These are phyloP conservation scores for Nakataea oryzae DNA, from an alignment of 2,329 filamentous ascomycete species.

Conservation along the genomic window DNA sequence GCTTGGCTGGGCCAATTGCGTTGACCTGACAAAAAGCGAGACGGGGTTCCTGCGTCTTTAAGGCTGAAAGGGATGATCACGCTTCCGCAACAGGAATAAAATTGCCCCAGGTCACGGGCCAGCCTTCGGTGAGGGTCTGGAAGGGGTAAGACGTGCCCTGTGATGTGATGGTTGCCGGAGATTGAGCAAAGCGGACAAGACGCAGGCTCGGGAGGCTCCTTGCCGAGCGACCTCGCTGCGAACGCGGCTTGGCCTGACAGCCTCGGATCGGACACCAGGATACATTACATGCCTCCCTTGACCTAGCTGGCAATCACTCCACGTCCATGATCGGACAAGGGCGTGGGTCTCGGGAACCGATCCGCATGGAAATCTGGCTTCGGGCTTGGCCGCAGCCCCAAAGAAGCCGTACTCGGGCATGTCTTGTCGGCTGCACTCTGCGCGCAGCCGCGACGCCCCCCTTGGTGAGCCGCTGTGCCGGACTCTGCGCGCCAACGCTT, in stretches of 20 bases:
- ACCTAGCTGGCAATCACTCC: too few species aligned
- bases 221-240: background rate
- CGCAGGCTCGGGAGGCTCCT: background rate
- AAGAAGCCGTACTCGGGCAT: background rate
- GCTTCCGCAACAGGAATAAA: background rate
- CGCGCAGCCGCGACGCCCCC: background rate
- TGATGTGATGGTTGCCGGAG: background rate
- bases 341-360: background rate
- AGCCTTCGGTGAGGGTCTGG: background rate
- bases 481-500: constrained; percentile 1
- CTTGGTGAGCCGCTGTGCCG: background rate
- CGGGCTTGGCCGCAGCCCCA: background rate
- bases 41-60: background rate
- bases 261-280: background rate
- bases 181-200: background rate
- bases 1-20: background rate
- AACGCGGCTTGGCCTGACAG: background rate
- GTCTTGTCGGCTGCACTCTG: background rate
- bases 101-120: background rate
- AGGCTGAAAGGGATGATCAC: background rate
- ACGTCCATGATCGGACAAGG: too few species aligned
- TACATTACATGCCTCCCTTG: background rate
- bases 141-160: background rate
- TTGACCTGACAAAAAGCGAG: background rate
- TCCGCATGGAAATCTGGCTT: background rate